These are phyloP conservation scores for Coemansia sp. DNA, from an alignment of 192 early-diverging fungal species.

Conservation along the genomic window DNA sequence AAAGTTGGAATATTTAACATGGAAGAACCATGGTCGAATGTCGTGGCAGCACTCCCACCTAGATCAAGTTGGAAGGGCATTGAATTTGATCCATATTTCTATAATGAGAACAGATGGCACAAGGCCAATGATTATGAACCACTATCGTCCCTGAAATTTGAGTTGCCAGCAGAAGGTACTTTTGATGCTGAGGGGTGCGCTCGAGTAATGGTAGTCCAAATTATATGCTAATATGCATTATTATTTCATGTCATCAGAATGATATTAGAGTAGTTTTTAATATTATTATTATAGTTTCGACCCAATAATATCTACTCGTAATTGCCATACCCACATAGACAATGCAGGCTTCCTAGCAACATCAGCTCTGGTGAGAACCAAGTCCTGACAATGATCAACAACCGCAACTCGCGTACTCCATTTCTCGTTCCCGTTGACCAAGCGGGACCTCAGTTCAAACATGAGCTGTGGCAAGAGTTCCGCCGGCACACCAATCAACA, in stretches of 20 bases:
- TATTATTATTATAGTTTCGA: constrained; percentile 2
- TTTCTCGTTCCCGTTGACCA: not conserved
- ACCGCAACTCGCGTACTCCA: not conserved
- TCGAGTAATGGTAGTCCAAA: not conserved
- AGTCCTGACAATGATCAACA: constrained; percentile 13
- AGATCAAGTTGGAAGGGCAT: no score
- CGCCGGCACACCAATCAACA: constrained; percentile 20
- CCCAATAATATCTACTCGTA: constrained; percentile 11
- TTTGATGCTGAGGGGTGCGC: not conserved
- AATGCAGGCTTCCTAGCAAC: constrained; percentile 30
- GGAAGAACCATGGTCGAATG: not conserved
- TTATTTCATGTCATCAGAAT: no score
- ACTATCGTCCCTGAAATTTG: not conserved
- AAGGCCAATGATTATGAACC: not conserved
- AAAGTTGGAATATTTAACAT: not conserved
- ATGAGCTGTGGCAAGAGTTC: constrained; percentile 28
- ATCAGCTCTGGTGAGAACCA: constrained; percentile 20
- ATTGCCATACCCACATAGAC: constrained; percentile 34
- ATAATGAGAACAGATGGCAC: no score
- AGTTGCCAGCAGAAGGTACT: not conserved
- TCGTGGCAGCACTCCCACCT: not conserved
- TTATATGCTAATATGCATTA: not conserved
- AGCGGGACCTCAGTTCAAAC: not conserved
- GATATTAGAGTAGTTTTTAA: not conserved
- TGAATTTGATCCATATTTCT: no score